A percentile compares a stretch with the other conserved stretches of the same genome.
Conservation (phyloP, 768 basidiomycete species). For the Calvatia gigantea region DNA sequence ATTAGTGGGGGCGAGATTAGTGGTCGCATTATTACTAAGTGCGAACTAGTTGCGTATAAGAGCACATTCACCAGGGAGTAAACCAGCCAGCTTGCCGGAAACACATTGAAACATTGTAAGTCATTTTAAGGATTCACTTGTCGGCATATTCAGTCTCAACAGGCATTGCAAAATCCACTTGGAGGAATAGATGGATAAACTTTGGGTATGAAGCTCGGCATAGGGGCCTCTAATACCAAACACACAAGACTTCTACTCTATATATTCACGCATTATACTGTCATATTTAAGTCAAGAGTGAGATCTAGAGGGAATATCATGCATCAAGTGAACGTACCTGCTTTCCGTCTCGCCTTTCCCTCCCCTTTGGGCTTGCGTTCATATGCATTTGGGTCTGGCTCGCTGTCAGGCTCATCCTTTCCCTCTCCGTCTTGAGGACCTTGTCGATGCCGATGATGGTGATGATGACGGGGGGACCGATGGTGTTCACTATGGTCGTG, state of each 20-base stretch:
- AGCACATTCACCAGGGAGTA: too few relatives aligned
- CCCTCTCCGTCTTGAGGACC: conserved; percentile 2
- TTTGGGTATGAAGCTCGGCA: too few relatives aligned
- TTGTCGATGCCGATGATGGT: conserved; percentile 14
- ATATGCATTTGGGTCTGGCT: conserved; percentile 45
- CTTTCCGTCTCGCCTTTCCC: conserved; percentile 33
- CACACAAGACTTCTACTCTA: not conserved
- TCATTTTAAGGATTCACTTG: too few relatives aligned
- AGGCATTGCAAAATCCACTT: too few relatives aligned
- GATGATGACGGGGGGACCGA: not conserved
- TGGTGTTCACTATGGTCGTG: conserved; percentile 7
- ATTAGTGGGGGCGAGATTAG: too few relatives aligned
- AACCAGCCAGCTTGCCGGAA: too few relatives aligned
- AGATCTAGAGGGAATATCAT: not conserved
- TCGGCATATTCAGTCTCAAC: too few relatives aligned
- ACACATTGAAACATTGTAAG: too few relatives aligned
- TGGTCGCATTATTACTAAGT: too few relatives aligned
- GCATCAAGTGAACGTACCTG: conserved; percentile 13
- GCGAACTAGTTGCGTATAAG: too few relatives aligned
- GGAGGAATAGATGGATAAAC: too few relatives aligned
- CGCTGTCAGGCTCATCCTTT: conserved; percentile 13
- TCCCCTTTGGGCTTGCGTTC: conserved; percentile 35
- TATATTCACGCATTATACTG: not conserved
- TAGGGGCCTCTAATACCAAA: too few relatives aligned
- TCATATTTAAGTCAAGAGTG: not conserved